Percentiles rank a stretch among this genome's conserved stretches.
Conservation (phyloP, 306 rosid genomes). For the Carpinus fangiana region DNA sequence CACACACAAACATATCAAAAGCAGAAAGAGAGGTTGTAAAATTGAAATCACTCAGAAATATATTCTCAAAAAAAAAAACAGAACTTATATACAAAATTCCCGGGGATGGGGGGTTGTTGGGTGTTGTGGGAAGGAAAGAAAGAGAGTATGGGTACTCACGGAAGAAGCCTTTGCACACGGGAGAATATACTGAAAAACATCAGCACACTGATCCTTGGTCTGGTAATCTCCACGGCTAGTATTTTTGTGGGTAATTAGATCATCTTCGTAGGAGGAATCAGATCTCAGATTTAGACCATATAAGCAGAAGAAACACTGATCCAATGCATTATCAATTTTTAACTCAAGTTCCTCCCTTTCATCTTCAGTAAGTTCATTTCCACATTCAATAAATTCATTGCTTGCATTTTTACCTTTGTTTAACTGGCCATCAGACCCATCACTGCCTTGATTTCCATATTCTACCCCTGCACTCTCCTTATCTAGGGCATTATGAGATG, state of each 20-base stretch:
- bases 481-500: conserved; percentile 41
- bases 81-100: conserved; percentile 17
- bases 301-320: conserved; percentile 93
- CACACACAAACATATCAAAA: conserved; percentile 19
- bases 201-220: conserved; percentile 93
- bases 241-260: conserved; percentile 79
- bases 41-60: conserved; percentile 15
- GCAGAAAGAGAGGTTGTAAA: conserved; percentile 32
- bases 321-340: conserved; percentile 80
- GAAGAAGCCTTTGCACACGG: conserved; percentile 97
- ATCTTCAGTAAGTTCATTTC: conserved; percentile 66
- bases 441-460: conserved; percentile 44
- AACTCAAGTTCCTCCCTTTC: conserved; percentile 92
- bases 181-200: conserved; percentile 91
- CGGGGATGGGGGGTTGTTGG: background rate
- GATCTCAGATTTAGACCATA: conserved; percentile 90
- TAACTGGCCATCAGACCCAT: conserved; percentile 42
- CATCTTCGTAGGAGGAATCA: conserved; percentile 94
- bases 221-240: conserved; percentile 96
- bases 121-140: conserved; percentile 17
- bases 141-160: conserved; percentile 49
- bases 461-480: conserved; percentile 49
- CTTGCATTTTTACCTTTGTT: conserved; percentile 43
- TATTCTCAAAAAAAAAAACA: conserved; percentile 19
- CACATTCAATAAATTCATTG: conserved; percentile 53